phyloP scores from a whole-genome alignment of 208 protist species.

The Porcisia deanei region DNA sequence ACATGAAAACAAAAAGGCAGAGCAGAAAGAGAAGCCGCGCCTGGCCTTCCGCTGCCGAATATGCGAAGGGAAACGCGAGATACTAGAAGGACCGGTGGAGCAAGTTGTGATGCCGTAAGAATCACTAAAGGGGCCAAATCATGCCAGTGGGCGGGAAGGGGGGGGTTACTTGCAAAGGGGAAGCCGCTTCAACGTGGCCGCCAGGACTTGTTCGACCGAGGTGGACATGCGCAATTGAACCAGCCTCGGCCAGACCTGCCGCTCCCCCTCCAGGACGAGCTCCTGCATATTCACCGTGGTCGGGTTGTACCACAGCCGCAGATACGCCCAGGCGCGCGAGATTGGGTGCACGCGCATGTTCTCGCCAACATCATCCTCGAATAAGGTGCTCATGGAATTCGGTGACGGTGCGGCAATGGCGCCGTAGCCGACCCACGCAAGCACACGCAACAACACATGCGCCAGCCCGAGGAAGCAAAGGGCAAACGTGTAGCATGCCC shows the following conservation, averaged over 20 bases:
- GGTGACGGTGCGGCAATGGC: conserved; percentile 22
- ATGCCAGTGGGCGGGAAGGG: not conserved
- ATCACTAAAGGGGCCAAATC: not conserved
- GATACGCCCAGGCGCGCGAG: conserved; percentile 13
- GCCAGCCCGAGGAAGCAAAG: conserved; percentile 19
- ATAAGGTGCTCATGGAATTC: conserved; percentile 12
- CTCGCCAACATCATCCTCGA: conserved; percentile 23
- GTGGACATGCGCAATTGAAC: conserved; percentile 43
- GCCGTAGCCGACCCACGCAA: conserved; percentile 23
- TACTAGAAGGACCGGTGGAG: not conserved
- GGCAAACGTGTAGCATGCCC: conserved; percentile 15
- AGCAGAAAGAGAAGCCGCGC: not conserved
- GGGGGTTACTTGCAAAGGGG: not conserved
- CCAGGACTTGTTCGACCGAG: conserved; percentile 40
- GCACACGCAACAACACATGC: conserved; percentile 12
- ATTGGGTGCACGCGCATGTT: conserved; percentile 24
- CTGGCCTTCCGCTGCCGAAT: not conserved
- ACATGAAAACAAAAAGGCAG: no score
- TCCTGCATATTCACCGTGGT: conserved; percentile 19
- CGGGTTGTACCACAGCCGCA: conserved; percentile 24
- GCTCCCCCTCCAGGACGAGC: conserved; percentile 36
- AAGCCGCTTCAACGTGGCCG: conserved; percentile 34
- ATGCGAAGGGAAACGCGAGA: not conserved
- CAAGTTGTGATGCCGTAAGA: not conserved
- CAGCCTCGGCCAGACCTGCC: conserved; percentile 44